Conservation (phyloP, 2,329 filamentous ascomycete species). For the Sarocladium kiliense region DNA sequence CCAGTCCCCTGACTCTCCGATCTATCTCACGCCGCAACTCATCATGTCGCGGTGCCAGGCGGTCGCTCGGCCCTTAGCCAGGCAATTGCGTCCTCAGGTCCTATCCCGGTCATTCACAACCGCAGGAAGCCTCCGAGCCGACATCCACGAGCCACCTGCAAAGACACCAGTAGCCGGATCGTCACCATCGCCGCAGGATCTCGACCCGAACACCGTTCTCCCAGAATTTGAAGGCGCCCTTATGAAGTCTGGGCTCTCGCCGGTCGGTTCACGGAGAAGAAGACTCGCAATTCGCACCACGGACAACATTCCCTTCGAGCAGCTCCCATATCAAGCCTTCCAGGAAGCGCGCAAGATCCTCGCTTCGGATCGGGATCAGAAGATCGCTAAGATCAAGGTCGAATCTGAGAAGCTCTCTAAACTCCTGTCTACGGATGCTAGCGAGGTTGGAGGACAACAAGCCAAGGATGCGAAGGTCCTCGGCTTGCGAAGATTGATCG, state of each 20-base stretch:
- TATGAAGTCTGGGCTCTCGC: slow-evolving; percentile 61
- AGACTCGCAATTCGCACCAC: slow-evolving; percentile 64
- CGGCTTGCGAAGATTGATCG: slow-evolving; percentile 67
- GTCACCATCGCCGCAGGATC: slow-evolving; percentile 33
- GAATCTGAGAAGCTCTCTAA: slow-evolving; percentile 65
- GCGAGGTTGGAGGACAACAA: slow-evolving; percentile 55
- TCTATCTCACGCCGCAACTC: slow-evolving; percentile 10
- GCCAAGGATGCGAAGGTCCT: slow-evolving; percentile 62
- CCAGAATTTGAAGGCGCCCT: slow-evolving; percentile 57
- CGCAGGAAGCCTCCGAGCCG: slow-evolving; percentile 25
- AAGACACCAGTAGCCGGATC: not conserved
- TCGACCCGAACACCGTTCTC: slow-evolving; percentile 66
- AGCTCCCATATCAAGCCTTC: slow-evolving; percentile 95
- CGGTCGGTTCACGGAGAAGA: slow-evolving; percentile 79
- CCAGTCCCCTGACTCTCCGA: slow-evolving; percentile 10
- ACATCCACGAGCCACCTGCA: slow-evolving; percentile 16
- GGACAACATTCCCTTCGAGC: slow-evolving; percentile 77
- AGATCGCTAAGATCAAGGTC: slow-evolving; percentile 65
- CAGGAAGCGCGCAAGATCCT: slow-evolving; percentile 89
- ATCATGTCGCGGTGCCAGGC: slow-evolving; percentile 57
- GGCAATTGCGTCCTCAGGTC: slow-evolving; percentile 41
- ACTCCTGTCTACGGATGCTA: slow-evolving; percentile 54
- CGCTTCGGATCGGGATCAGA: slow-evolving; percentile 72
- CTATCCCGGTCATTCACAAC: slow-evolving; percentile 30
- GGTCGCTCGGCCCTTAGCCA: slow-evolving; percentile 50